Percentiles rank a stretch among this genome's conserved stretches.
Conservation (phyloP, 805 yeast species). For the Kodamaea nitidulidarum region DNA sequence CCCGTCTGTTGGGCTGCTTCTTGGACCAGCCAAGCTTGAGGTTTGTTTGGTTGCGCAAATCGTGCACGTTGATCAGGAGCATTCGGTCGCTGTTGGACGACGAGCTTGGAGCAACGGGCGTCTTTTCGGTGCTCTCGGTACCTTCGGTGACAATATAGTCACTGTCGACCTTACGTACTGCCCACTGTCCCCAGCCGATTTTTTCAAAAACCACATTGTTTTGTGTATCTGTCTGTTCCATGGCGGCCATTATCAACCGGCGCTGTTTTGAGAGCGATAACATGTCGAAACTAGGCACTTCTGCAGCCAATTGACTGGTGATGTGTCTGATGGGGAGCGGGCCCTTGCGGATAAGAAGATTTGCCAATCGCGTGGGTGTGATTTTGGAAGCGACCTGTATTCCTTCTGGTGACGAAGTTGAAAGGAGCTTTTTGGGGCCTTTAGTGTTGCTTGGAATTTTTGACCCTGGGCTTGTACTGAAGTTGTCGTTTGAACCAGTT, state of each 20-base stretch:
- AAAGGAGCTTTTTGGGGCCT: constrained; percentile 35
- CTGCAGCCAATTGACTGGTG: constrained; percentile 69
- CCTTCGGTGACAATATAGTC: constrained; percentile 48
- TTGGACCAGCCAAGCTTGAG: constrained; percentile 39
- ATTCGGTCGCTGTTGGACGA: constrained; percentile 2
- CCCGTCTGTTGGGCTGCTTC: constrained; percentile 39
- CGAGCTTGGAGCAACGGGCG: constrained; percentile 1
- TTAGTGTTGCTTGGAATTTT: neutral
- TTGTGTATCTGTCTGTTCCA: constrained; percentile 64
- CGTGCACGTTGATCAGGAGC: constrained; percentile 24
- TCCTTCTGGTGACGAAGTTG: constrained; percentile 84
- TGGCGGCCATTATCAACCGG: constrained; percentile 81
- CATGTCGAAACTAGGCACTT: constrained; percentile 75
- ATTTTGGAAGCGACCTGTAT: constrained; percentile 83
- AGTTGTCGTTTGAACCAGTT: neutral
- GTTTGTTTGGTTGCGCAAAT: constrained; percentile 31
- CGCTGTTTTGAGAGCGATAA: constrained; percentile 85
- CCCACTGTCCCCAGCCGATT: constrained; percentile 99
- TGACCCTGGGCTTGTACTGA: neutral
- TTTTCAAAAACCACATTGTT: constrained; percentile 77
- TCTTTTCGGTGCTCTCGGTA: constrained; percentile 15
- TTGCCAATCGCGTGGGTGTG: constrained; percentile 73
- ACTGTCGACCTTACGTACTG: constrained; percentile 54
- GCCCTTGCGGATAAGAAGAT: constrained; percentile 65
- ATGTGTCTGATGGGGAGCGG: constrained; percentile 89